A percentile compares a stretch with the other conserved stretches of the same genome.
These are phyloP conservation scores for Phytophthora pseudosyringae DNA, from an alignment of 352 stramenopile species.

Conservation along the genomic window DNA sequence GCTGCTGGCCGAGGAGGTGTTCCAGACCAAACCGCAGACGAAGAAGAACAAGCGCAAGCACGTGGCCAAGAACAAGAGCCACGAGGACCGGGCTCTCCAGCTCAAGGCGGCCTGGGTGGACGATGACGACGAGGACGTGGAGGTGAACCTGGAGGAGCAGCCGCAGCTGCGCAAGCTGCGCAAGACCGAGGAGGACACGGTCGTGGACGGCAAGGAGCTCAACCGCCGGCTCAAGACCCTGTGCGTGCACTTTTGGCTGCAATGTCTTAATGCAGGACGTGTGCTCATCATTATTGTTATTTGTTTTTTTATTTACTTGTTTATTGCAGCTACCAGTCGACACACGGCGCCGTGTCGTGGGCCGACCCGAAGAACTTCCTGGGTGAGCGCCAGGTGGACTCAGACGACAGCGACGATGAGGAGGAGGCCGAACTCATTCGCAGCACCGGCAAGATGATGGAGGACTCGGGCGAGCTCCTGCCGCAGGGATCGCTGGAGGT, in stretches of 20 bases:
- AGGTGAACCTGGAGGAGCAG: constrained; percentile 76
- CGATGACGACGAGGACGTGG: constrained; percentile 82
- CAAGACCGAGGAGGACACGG: constrained; percentile 73
- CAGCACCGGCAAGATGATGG: constrained; percentile 66
- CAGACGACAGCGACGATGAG: constrained; percentile 68
- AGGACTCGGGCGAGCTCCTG: constrained; percentile 56
- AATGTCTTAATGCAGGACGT: background rate
- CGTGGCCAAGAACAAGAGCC: constrained; percentile 26
- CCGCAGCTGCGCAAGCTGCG: constrained; percentile 84
- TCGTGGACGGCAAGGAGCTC: constrained; percentile 77
- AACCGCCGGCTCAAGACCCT: constrained; percentile 84
- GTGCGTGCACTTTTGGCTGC: constrained; percentile 36
- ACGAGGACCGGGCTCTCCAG: constrained; percentile 11
- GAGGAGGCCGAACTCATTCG: constrained; percentile 59
- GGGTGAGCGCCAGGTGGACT: constrained; percentile 30
- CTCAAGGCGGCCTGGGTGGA: constrained; percentile 84
- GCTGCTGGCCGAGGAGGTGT: constrained; percentile 62
- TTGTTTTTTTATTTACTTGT: constrained; percentile 5
- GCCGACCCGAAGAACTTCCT: constrained; percentile 79
- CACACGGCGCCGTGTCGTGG: constrained; percentile 66
- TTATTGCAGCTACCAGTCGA: constrained; percentile 60
- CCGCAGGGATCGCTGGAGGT: constrained; percentile 72
- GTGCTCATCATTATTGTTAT: constrained; percentile 5
- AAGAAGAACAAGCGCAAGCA: constrained; percentile 43
- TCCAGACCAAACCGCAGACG: constrained; percentile 38